Conservation (phyloP, 2,329 filamentous ascomycete species). For the Blastomyces parvus region DNA sequence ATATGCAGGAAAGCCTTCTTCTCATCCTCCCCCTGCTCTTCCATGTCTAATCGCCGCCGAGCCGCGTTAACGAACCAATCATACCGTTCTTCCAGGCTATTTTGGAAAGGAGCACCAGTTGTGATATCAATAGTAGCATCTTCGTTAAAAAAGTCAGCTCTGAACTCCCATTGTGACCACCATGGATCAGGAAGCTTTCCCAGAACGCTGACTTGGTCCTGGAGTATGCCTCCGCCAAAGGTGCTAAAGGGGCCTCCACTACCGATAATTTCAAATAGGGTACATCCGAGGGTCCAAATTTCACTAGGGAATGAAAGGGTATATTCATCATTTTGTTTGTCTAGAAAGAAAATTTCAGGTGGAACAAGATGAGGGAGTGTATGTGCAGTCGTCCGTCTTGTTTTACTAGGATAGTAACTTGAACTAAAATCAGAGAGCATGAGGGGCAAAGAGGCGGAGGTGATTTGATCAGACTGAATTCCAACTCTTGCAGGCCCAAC, state of each 20-base stretch:
- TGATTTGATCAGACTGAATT: conserved; percentile 12
- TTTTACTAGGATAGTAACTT: conserved; percentile 10
- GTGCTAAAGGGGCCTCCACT: conserved; percentile 11
- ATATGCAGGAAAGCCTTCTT: conserved; percentile 14
- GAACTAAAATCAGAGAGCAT: conserved; percentile 13
- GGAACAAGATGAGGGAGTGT: conserved; percentile 14
- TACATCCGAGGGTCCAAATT: conserved; percentile 16
- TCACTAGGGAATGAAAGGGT: conserved; percentile 14
- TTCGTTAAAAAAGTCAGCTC: conserved; percentile 14
- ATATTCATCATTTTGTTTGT: conserved; percentile 6
- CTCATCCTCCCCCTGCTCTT: conserved; percentile 12
- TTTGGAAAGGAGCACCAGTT: conserved; percentile 11
- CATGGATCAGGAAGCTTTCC: conserved; percentile 12
- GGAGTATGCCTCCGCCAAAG: conserved; percentile 14
- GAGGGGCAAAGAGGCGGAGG: conserved; percentile 9
- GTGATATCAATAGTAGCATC: conserved; percentile 14
- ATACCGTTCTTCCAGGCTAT: conserved; percentile 13
- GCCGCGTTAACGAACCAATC: conserved; percentile 12
- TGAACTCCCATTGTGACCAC: conserved; percentile 13
- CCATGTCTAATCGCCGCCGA: conserved; percentile 12
- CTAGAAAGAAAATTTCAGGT: conserved; percentile 12
- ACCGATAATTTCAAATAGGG: conserved; percentile 14
- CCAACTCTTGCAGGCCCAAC: conserved; percentile 10
- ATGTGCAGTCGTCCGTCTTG: conserved; percentile 10
- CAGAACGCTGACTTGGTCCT: conserved; percentile 14